These are phyloP conservation scores for Claviceps arundinis DNA, from an alignment of 2,329 filamentous ascomycete genomes.

Conservation along the genomic window DNA sequence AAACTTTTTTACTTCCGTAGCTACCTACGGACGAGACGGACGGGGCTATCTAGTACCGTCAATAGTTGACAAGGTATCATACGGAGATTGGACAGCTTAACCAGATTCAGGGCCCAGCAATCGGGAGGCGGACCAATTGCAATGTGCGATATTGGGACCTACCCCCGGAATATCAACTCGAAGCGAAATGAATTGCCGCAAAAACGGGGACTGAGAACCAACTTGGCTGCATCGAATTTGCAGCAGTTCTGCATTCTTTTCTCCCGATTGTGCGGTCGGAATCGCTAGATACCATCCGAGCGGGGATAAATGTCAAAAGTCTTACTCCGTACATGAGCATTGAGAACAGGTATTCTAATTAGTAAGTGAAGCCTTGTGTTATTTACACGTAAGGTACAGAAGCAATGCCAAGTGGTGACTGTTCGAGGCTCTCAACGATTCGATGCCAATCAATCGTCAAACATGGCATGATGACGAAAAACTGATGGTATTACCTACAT, in stretches of 20 bases:
- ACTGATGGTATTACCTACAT: too few relatives aligned
- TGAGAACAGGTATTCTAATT: too few relatives aligned
- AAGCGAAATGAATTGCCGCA: conserved; percentile 19
- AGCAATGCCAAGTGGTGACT: too few relatives aligned
- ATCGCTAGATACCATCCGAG: conserved; percentile 1
- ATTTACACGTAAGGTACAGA: not conserved
- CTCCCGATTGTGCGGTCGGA: not conserved
- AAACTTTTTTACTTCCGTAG: not conserved
- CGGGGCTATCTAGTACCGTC: not conserved
- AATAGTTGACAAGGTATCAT: too few relatives aligned
- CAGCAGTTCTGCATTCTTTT: not conserved
- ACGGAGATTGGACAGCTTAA: too few relatives aligned
- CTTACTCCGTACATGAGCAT: too few relatives aligned
- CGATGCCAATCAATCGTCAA: too few relatives aligned
- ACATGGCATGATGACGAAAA: too few relatives aligned
- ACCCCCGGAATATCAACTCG: conserved; percentile 15
- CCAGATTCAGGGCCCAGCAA: not conserved
- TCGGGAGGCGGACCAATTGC: not conserved
- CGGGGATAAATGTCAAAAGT: not conserved
- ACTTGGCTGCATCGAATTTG: conserved; percentile 3
- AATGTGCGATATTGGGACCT: conserved; percentile 5
- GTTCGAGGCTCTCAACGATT: too few relatives aligned
- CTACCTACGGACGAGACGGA: not conserved
- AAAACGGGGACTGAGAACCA: conserved; percentile 2
- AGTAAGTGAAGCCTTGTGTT: not conserved